phyloP scores from a whole-genome alignment of 805 yeast genomes.

The Saturnispora gosingensis region DNA sequence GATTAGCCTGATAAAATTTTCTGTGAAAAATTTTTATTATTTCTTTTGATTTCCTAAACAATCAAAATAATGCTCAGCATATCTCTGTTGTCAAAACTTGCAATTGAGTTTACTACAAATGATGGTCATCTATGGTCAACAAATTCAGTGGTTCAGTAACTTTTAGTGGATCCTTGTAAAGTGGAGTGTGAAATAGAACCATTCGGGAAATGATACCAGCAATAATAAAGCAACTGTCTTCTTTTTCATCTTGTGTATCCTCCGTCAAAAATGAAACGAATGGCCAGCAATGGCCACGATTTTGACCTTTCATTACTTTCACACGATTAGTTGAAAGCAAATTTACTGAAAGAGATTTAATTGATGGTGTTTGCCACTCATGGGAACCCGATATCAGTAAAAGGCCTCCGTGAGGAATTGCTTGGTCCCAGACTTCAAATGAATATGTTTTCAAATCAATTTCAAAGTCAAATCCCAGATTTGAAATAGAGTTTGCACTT shows the following conservation, averaged over 20 bases:
- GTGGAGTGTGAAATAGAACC: conserved; percentile 32
- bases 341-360: conserved; percentile 25
- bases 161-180: conserved; percentile 19
- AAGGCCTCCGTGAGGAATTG: conserved; percentile 35
- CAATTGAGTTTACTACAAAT: conserved; percentile 11
- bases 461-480: conserved; percentile 10
- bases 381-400: conserved; percentile 35
- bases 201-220: conserved; percentile 35
- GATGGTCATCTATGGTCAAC: conserved; percentile 27
- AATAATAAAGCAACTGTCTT: conserved; percentile 31
- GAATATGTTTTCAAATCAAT: conserved; percentile 17
- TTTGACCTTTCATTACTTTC: conserved; percentile 26
- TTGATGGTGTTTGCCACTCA: conserved; percentile 32
- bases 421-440: conserved; percentile 31
- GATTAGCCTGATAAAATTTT: not conserved
- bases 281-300: conserved; percentile 42
- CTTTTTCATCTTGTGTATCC: conserved; percentile 34
- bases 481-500: no score
- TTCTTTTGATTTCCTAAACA: conserved; percentile 1
- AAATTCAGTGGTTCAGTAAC: conserved; percentile 27
- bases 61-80: not conserved
- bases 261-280: conserved; percentile 33
- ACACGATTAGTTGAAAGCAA: conserved; percentile 25
- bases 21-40: not conserved
- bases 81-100: not conserved